Base-by-base conservation (phyloP, 1,284 basidiomycete species). In the Irpex rosettiformis region DNA sequence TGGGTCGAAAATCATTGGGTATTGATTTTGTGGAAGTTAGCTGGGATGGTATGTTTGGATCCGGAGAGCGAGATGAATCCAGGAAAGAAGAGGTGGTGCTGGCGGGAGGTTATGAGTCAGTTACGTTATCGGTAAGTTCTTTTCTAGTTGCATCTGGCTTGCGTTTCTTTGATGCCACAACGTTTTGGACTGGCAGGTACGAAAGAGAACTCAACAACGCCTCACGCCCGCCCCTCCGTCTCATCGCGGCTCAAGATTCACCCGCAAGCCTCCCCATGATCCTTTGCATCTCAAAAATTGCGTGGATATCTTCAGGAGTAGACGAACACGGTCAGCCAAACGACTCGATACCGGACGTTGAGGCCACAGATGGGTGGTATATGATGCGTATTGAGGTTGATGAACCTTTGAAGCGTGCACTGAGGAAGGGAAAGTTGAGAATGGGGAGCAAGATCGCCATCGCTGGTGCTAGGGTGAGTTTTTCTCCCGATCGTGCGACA, bases 311-410 rank as follows among this genome's bases (percentile, higher is more conserved):
- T 10, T 49, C 54, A 6, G 52, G 24, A 65, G 30, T 16, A 6
- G 70, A 75, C 27, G 77, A 82, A 0, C 75, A 82, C 18, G 77
- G 75, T 2, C 57, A 70, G 16, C 65, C 71, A 1, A 66, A 75
- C 16, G 73, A 73, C 28, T 67, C 77, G 24, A 68, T 77, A 62
- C 80, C 84, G 22, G 79, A 86, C 60, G 74, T 96, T 4, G 95
- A 97, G 71, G 77, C 99, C 11, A 95, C 94, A 0, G 97, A 99
- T 69, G 96, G 96, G 7, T 99, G 96, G 97, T 99, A 99, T 68
- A 78, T 85, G 30, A 80, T 99, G 11, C 83, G 87, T 10, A 90
- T 93, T 0, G 78, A 79, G 42, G 77, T 94, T 4, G 96, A 98
- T 70, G 75, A 78, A 11, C 82, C 89, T 1, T 76, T 99, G 7